Percentiles rank a stretch among this genome's conserved stretches.
Conservation (phyloP, 225 moss, liverwort and hornwort species). For the Straminergon stramineum region DNA sequence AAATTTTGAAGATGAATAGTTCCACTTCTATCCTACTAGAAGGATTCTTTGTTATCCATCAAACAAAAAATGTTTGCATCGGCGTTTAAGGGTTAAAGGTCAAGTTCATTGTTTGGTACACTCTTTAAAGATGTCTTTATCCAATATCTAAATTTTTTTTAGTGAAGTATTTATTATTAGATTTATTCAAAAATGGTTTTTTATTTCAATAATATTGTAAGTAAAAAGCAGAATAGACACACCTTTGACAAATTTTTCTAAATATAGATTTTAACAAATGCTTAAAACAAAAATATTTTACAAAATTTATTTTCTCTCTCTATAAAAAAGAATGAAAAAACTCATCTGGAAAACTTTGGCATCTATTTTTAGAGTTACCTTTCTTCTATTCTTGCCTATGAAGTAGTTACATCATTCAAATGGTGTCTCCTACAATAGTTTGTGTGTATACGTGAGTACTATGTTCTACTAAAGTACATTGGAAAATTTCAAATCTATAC, state of each 20-base stretch:
- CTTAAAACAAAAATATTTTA: background rate
- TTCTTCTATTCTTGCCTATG: rapidly evolving
- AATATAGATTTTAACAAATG: background rate
- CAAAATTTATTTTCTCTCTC: rapidly evolving
- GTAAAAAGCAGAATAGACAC: rapidly evolving
- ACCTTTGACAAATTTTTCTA: background rate
- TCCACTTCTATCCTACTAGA: no score
- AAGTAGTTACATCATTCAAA: no score
- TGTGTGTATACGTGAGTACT: rapidly evolving
- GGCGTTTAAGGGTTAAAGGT: background rate
- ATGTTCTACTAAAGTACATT: rapidly evolving
- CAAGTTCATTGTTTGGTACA: background rate
- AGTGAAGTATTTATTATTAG: background rate
- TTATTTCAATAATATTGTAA: background rate
- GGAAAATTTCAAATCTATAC: background rate
- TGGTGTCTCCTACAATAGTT: no score
- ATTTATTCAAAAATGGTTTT: background rate
- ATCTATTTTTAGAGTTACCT: background rate
- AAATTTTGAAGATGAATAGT: no score
- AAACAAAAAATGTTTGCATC: no score
- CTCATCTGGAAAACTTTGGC: rapidly evolving
- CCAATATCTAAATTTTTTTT: background rate
- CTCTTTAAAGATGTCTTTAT: background rate
- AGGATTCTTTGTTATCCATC: no score
- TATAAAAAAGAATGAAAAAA: background rate